These are phyloP conservation scores for Baudoinia panamericana DNA, from an alignment of 495 filamentous ascomycete genomes.

Conservation along the genomic window DNA sequence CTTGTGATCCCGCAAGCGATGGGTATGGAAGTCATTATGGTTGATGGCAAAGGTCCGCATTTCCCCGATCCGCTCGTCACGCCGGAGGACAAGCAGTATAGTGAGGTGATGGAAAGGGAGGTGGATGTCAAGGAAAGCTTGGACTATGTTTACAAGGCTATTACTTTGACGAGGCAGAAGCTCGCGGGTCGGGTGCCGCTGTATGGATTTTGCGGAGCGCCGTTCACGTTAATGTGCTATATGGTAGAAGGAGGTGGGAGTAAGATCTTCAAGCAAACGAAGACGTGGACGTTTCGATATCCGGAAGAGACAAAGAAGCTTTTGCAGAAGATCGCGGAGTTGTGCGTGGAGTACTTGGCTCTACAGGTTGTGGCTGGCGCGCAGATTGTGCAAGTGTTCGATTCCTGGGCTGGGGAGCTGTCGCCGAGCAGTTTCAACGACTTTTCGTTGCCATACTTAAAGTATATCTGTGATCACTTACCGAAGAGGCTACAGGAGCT, in stretches of 20 bases:
- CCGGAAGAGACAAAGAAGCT: slow-evolving; percentile 64
- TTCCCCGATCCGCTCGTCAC: slow-evolving; percentile 73
- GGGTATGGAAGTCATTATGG: slow-evolving; percentile 94
- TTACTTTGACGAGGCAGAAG: slow-evolving; percentile 80
- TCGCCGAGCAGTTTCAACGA: slow-evolving; percentile 67
- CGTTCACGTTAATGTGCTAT: slow-evolving; percentile 93
- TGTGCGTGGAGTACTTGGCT: slow-evolving; percentile 89
- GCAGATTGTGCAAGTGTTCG: slow-evolving; percentile 91
- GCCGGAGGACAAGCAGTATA: slow-evolving; percentile 69
- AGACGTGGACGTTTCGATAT: slow-evolving; percentile 93
- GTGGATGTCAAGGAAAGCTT: slow-evolving; percentile 76
- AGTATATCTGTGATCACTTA: slow-evolving; percentile 65
- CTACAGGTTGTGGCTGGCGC: slow-evolving; percentile 85
- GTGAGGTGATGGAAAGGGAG: slow-evolving; percentile 55
- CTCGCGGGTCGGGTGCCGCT: slow-evolving; percentile 76
- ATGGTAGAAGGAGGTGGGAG: slow-evolving; percentile 96
- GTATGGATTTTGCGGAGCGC: slow-evolving; percentile 94
- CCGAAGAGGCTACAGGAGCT: slow-evolving; percentile 59
- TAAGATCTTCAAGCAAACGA: slow-evolving; percentile 79
- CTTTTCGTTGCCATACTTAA: slow-evolving; percentile 77
- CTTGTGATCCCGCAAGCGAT: slow-evolving; percentile 94
- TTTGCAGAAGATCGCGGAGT: slow-evolving; percentile 76
- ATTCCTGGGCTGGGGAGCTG: slow-evolving; percentile 94
- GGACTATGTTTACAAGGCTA: slow-evolving; percentile 89
- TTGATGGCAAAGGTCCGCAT: slow-evolving; percentile 87